phyloP scores from a whole-genome alignment of 129 eudicot species.

The Gnaphalium uliginosum region DNA sequence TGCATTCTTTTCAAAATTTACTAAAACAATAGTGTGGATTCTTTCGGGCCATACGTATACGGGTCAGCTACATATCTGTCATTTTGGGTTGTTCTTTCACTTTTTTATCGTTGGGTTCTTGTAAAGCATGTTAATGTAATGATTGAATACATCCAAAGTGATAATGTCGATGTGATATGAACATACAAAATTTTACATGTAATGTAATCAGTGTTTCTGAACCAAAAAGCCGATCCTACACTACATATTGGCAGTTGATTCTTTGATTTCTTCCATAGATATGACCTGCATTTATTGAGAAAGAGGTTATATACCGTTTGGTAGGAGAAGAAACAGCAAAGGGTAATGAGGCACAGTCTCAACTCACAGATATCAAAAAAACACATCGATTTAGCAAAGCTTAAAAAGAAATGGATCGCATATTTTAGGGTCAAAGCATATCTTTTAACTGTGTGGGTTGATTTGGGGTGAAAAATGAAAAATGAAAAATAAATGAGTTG shows the following conservation, averaged over 20 bases:
- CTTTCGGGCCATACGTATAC: neutral
- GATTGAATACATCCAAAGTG: conserved; percentile 2
- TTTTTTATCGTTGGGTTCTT: neutral
- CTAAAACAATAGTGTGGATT: neutral
- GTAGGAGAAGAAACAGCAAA: neutral
- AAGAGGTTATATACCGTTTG: neutral
- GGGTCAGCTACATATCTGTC: neutral
- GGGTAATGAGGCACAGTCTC: neutral
- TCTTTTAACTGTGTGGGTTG: neutral
- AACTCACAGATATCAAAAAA: neutral
- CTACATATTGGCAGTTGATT: conserved; percentile 39
- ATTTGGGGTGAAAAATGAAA: neutral
- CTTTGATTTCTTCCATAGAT: conserved; percentile 36
- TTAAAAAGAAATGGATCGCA: neutral
- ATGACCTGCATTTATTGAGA: conserved; percentile 26
- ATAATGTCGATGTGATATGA: conserved; percentile 17
- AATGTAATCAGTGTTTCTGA: conserved; percentile 6
- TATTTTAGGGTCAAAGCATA: neutral
- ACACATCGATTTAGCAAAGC: neutral
- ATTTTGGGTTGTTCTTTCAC: neutral
- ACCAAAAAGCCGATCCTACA: neutral
- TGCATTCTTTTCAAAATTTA: neutral
- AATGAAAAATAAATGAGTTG: neutral
- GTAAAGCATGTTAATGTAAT: conserved; percentile 16
- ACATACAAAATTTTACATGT: conserved; percentile 26